Percentiles rank a stretch among this genome's conserved stretches.
These are phyloP conservation scores for Xerocomellus amylosporus DNA, from an alignment of 768 basidiomycete genomes.

Conservation along the genomic window DNA sequence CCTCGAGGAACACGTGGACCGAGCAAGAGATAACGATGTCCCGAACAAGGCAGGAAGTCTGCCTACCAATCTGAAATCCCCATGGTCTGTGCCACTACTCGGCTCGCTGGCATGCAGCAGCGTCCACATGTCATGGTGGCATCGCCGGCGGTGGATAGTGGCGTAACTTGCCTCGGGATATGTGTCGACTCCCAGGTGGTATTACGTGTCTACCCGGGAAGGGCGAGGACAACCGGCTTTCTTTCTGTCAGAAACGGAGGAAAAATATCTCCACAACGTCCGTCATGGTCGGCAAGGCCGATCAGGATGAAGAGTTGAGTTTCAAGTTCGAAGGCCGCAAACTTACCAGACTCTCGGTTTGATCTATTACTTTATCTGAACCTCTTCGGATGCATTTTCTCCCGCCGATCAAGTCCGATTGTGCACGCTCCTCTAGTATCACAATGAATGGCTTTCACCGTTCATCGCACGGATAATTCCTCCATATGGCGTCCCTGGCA, in stretches of 20 bases:
- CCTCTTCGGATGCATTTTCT: conserved; percentile 26
- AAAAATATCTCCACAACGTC: conserved; percentile 23
- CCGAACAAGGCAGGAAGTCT: conserved; percentile 7
- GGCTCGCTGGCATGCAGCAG: background rate
- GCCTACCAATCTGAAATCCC: background rate
- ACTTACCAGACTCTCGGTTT: conserved; percentile 26
- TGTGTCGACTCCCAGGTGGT: conserved; percentile 2
- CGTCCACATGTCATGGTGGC: background rate
- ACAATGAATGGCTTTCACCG: conserved; percentile 17
- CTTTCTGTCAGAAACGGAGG: conserved; percentile 26
- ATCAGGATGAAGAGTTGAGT: conserved; percentile 29
- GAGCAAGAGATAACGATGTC: conserved; percentile 15
- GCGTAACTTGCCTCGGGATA: background rate
- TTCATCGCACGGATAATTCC: conserved; percentile 7
- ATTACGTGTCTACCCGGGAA: conserved; percentile 25
- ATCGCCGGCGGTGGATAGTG: conserved; percentile 2
- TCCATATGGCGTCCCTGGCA: conserved; percentile 13
- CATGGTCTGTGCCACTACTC: background rate
- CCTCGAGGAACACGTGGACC: conserved; percentile 7
- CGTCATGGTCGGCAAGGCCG: conserved; percentile 32
- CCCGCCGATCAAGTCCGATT: conserved; percentile 37
- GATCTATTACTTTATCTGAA: conserved; percentile 34
- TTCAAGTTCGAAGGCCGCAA: conserved; percentile 33
- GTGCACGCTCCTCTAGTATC: conserved; percentile 13
- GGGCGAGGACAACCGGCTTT: conserved; percentile 8